Base-by-base conservation (phyloP, 192 early-diverging fungal genomes). In the Geranomyces variabilis region DNA sequence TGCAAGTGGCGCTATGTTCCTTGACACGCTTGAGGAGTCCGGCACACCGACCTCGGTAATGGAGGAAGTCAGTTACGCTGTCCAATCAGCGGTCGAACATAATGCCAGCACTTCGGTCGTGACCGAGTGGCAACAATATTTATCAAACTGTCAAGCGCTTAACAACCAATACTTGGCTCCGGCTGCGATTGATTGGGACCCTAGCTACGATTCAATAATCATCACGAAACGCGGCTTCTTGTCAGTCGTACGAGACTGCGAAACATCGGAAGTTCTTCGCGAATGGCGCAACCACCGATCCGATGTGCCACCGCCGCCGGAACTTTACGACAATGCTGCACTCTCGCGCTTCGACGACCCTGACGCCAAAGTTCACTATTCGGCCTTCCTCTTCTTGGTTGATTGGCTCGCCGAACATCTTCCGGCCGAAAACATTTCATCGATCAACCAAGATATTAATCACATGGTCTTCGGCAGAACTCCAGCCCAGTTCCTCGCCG, bases 191-290 rank as follows among this genome's bases (percentile, higher is more conserved):
- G 46, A 60, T 41, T 73, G 31, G 36, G 63, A 67, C 24, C 21
- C 63, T n/a, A 24, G 9, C 36, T 31, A 63, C 31, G 60, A 48
- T 9, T 22, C 63, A 19, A 62, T 77, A 6, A 15, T 46, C 2
- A 61, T 73, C 14, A 47, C 57, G 14, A 73, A 71, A 31, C 69
- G 75, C 26, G 75, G 56, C 13, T 31, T 17, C 19, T 15, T 73
- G 9, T 22, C 58, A 8, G 63, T 61, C 0, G 48, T 77, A 8
- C 53, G 75, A 19, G 70, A 65, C 29, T 33, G 22, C 24, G 71
- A 66, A 19, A 29, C 17, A 26, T 24, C 30, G 6, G 28, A 60
- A 29, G 26, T 60, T 29, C 58, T 60, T 6, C 28, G 17, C 5
- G 17, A 60, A 6, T 30, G 22, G 58, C 58, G 17, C 30, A 4